Conservation (phyloP, 345 rosid species). For the Syzygium grande region DNA sequence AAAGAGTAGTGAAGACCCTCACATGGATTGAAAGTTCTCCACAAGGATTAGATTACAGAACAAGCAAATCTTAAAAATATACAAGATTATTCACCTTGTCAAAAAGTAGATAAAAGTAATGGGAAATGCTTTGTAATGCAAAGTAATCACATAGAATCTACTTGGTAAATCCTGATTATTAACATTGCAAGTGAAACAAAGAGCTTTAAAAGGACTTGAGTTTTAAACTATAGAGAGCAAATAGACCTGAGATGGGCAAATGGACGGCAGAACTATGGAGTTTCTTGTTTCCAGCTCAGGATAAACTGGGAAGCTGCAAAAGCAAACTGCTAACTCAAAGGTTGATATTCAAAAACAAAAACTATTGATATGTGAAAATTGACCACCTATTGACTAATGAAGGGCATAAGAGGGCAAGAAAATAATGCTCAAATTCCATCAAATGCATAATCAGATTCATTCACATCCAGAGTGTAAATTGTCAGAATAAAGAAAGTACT, state of each 20-base stretch:
- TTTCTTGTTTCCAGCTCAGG: slow-evolving; percentile 91
- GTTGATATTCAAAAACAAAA: neutral
- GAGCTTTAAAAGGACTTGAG: neutral
- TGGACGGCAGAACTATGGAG: slow-evolving; percentile 61
- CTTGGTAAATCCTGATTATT: neutral
- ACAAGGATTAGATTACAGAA: neutral
- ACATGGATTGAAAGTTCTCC: neutral
- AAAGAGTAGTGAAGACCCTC: neutral
- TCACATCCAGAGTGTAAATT: neutral
- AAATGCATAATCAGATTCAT: neutral
- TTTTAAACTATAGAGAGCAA: neutral
- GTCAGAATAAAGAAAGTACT: neutral
- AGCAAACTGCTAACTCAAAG: slow-evolving; percentile 8
- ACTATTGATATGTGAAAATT: neutral
- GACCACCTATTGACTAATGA: neutral
- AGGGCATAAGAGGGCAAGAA: neutral
- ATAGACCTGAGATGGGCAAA: slow-evolving; percentile 85
- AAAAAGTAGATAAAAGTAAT: neutral
- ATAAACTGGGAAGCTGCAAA: slow-evolving; percentile 64
- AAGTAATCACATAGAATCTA: neutral
- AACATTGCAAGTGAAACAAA: neutral
- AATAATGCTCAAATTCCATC: neutral
- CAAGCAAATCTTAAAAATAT: neutral
- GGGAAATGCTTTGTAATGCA: neutral
- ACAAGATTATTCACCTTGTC: neutral